Evolutionary conservation across 257 asterid genomes (phyloP), one percentile per base, ranked within the genome.

Genomic region (Nicotiana knightiana): DNA sequence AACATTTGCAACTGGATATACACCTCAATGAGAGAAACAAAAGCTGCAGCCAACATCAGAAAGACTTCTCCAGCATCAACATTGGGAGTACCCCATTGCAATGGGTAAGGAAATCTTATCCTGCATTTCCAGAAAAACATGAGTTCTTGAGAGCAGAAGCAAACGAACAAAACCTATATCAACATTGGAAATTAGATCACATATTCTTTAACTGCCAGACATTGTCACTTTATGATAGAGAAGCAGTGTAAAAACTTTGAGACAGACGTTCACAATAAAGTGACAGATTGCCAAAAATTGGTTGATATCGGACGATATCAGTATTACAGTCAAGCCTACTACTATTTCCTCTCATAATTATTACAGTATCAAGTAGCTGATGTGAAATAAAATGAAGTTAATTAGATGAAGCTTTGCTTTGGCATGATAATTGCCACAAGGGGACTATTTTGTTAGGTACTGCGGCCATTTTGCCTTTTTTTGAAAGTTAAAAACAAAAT

Each of bases 31-130:
- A 85, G 81, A 48, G 91, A 80, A 76, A 87, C 90, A 11, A 86
- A 82, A 70, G 87, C 90, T 73, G 91, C 89, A 32, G 91, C 91
- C 59, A 85, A 2, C 90, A 88, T 88, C 53, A 88, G 79, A 79
- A 83, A 6, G 24, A 81, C 82, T 9, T 88, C 88, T 33, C 87
- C 90, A 61, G 28, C 85, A 39, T 83, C 17, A 6, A 88, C 57
- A 63, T 24, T 70, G 9, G 91, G 91, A 51, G 82, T 63, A 37
- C 91, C 91, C 91, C 91, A 88, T 79, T 88, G 91, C 88, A 81
- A 83, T 79, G 91, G 91, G 62, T 88, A 86, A 21, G 91, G 91
- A 86, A 88, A 78, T 67, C 90, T 82, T 81, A 88, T 86, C 91
- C 91, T 88, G 85, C 88, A 82, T n/a, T 48, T 81, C 5, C 2